A percentile compares a stretch with the other conserved stretches of the same genome.
These are phyloP conservation scores for Carallia pectinifolia DNA, from an alignment of 345 rosid genomes.

Conservation along the genomic window DNA sequence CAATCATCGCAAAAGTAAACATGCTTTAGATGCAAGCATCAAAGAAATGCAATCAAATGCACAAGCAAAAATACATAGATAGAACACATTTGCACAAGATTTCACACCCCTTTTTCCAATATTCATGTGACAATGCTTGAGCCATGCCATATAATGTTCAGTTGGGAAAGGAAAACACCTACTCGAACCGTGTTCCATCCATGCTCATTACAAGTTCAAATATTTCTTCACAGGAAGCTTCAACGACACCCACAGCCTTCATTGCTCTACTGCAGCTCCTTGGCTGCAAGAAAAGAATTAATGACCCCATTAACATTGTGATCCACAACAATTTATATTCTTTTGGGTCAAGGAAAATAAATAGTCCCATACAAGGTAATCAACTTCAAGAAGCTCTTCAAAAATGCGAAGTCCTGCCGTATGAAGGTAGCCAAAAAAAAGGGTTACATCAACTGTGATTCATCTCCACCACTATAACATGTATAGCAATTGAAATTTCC, in stretches of 20 bases:
- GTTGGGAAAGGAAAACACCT: conserved; percentile 46
- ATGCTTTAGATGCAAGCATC: neutral
- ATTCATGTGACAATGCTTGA: conserved; percentile 1
- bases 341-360: conserved; percentile 18
- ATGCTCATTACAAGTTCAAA: conserved; percentile 98
- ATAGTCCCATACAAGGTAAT: conserved; percentile 76
- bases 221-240: conserved; percentile 96
- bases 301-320: conserved; percentile 22
- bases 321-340: conserved; percentile 17
- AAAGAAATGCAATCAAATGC: neutral
- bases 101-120: neutral
- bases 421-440: conserved; percentile 13
- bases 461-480: conserved; percentile 11
- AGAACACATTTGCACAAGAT: neutral
- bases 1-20: neutral
- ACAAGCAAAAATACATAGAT: neutral
- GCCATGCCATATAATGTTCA: neutral
- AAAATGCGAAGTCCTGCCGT: conserved; percentile 94
- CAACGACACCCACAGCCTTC: conserved; percentile 99
- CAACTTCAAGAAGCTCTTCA: conserved; percentile 99
- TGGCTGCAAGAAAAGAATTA: conserved; percentile 59
- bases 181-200: conserved; percentile 99
- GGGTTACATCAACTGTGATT: conserved; percentile 9
- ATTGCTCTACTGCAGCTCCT: conserved; percentile 99
- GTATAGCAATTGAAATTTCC: neutral